Evolutionary conservation across 1,284 basidiomycete genomes (phyloP), one percentile per base, ranked within the genome.

Genomic region (Boletus smithii): DNA sequence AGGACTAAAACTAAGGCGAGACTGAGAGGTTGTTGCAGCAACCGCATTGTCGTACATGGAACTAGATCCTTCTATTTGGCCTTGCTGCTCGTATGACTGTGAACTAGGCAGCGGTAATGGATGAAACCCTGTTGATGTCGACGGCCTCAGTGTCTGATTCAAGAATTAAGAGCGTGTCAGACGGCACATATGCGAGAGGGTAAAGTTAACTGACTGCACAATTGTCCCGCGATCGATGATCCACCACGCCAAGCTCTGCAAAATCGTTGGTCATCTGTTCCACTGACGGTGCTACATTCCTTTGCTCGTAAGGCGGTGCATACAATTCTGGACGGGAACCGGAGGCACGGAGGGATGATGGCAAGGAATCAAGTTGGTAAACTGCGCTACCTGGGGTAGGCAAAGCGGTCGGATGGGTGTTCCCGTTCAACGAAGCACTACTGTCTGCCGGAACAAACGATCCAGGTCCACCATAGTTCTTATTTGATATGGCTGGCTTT

Each of bases 381-480:
- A 68, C 24, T 70, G 70, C 22, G 48, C 69, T 64, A 14, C 68
- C 62, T 5, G 75, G 71, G 11, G 69, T 57, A 45, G 69, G 60
- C 38, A 71, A 66, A 30, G 71, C 49, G n/a, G 56, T 55, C 3
- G 55, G 49, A 44, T 48, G 51, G 8, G 57, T 31, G 44, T 55
- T 51, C 46, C 46, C 44, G 55, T 66, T 61, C 53, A 56, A 51
- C 39, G 59, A 54, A 48, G 65, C 53, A 49, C 47, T 52, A 30
- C 77, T 73, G 24, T 74, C 76, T 16, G 76, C 70, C 1, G 87
- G 79, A 14, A 80, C 71, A 60, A 91, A 91, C 20, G 77, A 79
- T 30, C 88, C 88, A 18, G 84, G 82, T 0, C 88, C 88, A 23
- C 80, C 85, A 57, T 90, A 91, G 46, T 83, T 79, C 44, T 74